Evolutionary conservation across 2,329 filamentous ascomycete species (phyloP), one percentile per base, ranked within the genome.

Genomic region (Magnaporthales sp.): DNA sequence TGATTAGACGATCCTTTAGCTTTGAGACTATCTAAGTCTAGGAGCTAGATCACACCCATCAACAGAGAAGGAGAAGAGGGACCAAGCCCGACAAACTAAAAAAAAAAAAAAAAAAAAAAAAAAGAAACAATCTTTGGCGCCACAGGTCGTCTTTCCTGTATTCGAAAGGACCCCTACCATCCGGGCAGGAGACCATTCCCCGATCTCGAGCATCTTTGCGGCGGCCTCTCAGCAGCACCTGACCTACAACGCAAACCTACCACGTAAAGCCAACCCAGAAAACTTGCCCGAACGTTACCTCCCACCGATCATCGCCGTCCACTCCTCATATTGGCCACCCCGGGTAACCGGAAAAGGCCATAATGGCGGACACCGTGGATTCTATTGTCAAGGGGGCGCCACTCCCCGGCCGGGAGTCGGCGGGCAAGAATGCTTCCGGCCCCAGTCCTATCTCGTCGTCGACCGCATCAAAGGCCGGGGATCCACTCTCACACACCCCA

Each of bases 341-440:
- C 29, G 15, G 6, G n/a, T n/a, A 51, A 26, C 54, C 46, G 32
- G 32, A 60, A 19, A 67, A 66, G 24, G 69, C 66, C 63, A 75
- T 70, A 69, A 90, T 90, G 87, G 81, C 86, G 72, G 85, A 89
- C 75, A 81, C 86, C 69, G 83, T 96, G 74, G 93, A 97, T 80
- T 92, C 93, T 73, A 86, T 97, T 73, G 92, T 98, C 80, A 98
- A 97, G 80, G 94, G 93, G 74, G 89, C 92, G 64, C 90, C 92
- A 67, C 81, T 87, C 67, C 84, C 89, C 67, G 84, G 86, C 71
- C 58, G 68, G 27, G 82, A 86, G 68, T 78, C 81, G 72, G 77
- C 78, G 72, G 80, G 80, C 70, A 79, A 79, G 68, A 75, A 80
- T 10, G 65, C 61, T 31, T 24, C 22, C 62, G 62, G 63, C 19